Evolutionary conservation across 139 green algal genomes (phyloP), one percentile per base, ranked within the genome.

Genomic region (Micractinium sp.): DNA sequence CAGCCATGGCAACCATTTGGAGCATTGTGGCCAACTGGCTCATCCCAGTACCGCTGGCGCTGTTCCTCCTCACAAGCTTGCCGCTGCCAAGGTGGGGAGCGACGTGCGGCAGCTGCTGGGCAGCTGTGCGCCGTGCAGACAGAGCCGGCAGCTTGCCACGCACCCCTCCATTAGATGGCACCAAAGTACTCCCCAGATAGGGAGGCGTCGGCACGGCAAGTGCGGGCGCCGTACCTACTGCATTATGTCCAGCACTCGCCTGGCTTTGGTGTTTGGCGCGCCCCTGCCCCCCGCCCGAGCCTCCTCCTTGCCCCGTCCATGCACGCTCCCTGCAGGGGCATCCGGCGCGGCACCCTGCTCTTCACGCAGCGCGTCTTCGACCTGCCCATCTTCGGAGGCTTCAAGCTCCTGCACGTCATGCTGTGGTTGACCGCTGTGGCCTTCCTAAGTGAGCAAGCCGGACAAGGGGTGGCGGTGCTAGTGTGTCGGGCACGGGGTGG

Each of bases 391-490:
- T 13, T 93, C 12, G 90, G 90, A 4, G 41, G 38, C n/a, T 91
- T 95, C 67, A 91, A 88, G 38, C 71, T 93, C 29, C 82, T 95
- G 23, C 93, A 95, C 71, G 90, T 95, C 22, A 93, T 94, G 89
- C 87, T 95, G 18, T 87, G 92, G 47, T 60, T 95, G 61, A 92
- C 91, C 31, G 90, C 87, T 9, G 85, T 92, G 2, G 87, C 90
- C 13, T 86, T 95, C 23, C 36, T 94, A 0, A 87, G 91, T 92
- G 82, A 33, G 85, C 82, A 7, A 3, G n/a, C n/a, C 39, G 60
- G 47, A n/a, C n/a, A n/a, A 75, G 67, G 67, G 67, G 1, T 22
- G 47, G 67, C 67, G 25, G 25, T 75, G 19, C 25, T 27, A 22
- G 2, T 15, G 27, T 15, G 25, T 71, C 14, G 2, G 2, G 63